A percentile compares a stretch with the other conserved stretches of the same genome.
phyloP scores from a whole-genome alignment of 345 rosid species.

The Anacardium occidentale region DNA sequence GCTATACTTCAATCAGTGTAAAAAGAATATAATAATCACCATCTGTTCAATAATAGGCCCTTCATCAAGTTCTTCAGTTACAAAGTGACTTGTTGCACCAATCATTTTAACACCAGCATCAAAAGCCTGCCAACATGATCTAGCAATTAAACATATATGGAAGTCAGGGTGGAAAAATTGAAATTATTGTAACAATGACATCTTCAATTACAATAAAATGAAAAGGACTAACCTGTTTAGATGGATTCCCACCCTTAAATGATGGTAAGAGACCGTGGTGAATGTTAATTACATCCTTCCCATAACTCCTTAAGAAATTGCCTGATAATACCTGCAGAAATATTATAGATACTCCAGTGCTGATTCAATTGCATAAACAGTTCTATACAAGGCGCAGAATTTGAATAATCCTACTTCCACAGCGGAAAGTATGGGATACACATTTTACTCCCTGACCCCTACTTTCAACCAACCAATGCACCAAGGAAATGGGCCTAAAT shows the following conservation, averaged over 20 bases:
- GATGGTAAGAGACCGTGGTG: slow-evolving; percentile 99
- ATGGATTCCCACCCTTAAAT: slow-evolving; percentile 84
- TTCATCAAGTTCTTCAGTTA: slow-evolving; percentile 89
- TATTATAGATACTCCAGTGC: background rate
- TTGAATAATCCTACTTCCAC: background rate
- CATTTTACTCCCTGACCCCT: background rate
- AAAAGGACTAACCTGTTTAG: slow-evolving; percentile 61
- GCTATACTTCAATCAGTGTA: slow-evolving; percentile 6
- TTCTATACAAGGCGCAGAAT: background rate
- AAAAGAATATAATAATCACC: slow-evolving; percentile 40
- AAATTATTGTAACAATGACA: slow-evolving; percentile 5
- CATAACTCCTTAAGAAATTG: slow-evolving; percentile 63
- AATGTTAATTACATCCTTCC: slow-evolving; percentile 91
- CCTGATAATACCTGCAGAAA: slow-evolving; percentile 64
- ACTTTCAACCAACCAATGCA: background rate
- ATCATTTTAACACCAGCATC: slow-evolving; percentile 94
- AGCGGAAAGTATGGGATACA: background rate
- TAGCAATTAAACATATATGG: slow-evolving; percentile 31
- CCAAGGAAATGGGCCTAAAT: background rate
- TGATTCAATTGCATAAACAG: slow-evolving; percentile 10
- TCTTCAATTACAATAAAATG: slow-evolving; percentile 16
- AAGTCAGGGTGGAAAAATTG: slow-evolving; percentile 11
- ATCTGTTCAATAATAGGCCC: slow-evolving; percentile 98
- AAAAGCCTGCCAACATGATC: slow-evolving; percentile 73
- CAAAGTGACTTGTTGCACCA: slow-evolving; percentile 95